Base-by-base conservation (phyloP, 495 filamentous ascomycete species). In the Tuber indicum region DNA sequence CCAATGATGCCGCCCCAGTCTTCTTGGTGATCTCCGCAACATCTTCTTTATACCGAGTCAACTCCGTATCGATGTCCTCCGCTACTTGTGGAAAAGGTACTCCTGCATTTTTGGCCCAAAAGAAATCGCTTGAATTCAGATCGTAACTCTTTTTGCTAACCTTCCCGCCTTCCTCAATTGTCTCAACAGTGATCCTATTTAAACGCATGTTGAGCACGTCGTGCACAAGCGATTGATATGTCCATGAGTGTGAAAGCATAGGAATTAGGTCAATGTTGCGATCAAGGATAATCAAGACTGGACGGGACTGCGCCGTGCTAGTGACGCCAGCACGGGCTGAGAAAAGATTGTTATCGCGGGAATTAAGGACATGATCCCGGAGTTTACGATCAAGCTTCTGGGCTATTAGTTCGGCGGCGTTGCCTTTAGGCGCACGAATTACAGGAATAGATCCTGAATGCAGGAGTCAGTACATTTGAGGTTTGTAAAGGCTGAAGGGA, bases 241-340 rank as follows among this genome's bases (percentile, higher is more conserved):
- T 98, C 96, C 96, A 99, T 2, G 94, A 97, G 85, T 99, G 96
- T 39, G 94, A 97, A 1, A 98, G 88, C 96, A 98, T 98, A n/a
- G 96, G 94, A 76, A 97, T 93, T 49, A 98, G 84, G 85, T 99
- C 96, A 39, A 99, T 91, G 78, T 96, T 98, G 76, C 96, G 92
- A 85, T 98, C 96, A 70, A 97, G 83, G 81, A 84, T 83, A 80
- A 86, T 84, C 81, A 87, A 83, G 82, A 86, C 84, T 76, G 85
- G 84, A 41, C 84, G 78, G 74, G 82, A 76, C 73, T 82, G 73
- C 73, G 83, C 81, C 42, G 76, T 75, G 32, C 72, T 23, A 43
- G 77, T 58, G 36, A 78, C 73, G 39, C 74, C 76, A 36, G 75
- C 74, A n/a, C 74, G 76, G 44, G 80, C 69, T 36, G 82, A 83